Evolutionary conservation across 2,329 filamentous ascomycete genomes (phyloP).

Genomic region (Diaporthe citri): DNA sequence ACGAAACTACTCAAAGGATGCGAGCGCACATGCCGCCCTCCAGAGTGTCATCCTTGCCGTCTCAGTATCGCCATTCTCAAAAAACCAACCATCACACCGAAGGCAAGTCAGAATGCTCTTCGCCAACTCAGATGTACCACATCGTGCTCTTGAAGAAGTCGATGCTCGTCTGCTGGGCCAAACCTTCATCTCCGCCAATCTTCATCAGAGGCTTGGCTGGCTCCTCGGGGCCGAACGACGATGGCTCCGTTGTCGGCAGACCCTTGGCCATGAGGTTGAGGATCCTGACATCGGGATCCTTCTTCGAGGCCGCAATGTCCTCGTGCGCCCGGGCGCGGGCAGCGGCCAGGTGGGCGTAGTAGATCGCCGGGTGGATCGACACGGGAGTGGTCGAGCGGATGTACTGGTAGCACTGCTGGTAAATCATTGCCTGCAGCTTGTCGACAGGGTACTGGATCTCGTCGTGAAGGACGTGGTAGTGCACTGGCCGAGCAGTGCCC

Average conservation of each 20-base stretch:
- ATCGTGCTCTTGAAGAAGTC: constrained; percentile 54
- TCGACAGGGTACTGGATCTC: constrained; percentile 77
- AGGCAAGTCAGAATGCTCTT: not conserved
- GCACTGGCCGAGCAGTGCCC: constrained; percentile 91
- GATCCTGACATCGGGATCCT: constrained; percentile 49
- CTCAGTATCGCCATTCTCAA: not conserved
- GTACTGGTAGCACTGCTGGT: constrained; percentile 95
- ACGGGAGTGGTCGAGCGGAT: constrained; percentile 92
- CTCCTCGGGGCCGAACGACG: constrained; percentile 43
- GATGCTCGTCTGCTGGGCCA: constrained; percentile 46
- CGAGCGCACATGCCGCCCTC: not conserved
- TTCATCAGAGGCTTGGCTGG: constrained; percentile 58
- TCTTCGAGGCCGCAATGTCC: constrained; percentile 57
- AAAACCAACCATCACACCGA: not conserved
- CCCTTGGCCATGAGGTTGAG: not conserved
- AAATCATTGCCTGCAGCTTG: constrained; percentile 87
- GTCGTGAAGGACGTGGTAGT: constrained; percentile 91
- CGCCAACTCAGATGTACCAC: constrained; percentile 57
- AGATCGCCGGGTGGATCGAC: constrained; percentile 88
- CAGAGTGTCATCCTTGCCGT: not conserved
- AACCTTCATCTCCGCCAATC: constrained; percentile 45
- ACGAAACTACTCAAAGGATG: not conserved
- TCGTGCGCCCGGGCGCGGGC: constrained; percentile 84
- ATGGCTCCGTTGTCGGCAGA: constrained; percentile 42
- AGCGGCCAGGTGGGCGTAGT: constrained; percentile 94